Conservation (phyloP, 495 filamentous ascomycete genomes). For the Neurospora sp. region DNA sequence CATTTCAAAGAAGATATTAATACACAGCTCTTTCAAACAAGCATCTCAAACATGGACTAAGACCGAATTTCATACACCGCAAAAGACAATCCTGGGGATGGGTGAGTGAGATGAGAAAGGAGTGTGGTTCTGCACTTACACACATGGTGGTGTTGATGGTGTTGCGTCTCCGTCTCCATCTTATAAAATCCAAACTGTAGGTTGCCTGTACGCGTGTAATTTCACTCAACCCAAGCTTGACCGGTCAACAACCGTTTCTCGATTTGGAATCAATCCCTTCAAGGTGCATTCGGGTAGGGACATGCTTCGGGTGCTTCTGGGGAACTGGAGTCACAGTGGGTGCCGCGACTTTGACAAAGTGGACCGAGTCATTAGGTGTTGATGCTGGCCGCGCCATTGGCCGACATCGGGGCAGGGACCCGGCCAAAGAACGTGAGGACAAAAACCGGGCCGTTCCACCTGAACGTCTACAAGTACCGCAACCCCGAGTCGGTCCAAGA, state of each 20-base stretch:
- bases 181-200: slow-evolving; percentile 4
- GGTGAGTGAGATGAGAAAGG: neutral
- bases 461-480: no score
- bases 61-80: neutral
- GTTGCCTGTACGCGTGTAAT: neutral
- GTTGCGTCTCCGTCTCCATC: slow-evolving; percentile 12
- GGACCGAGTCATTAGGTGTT: neutral
- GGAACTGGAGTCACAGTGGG: neutral
- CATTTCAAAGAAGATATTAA: neutral
- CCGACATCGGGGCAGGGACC: neutral
- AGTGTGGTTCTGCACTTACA: slow-evolving; percentile 13
- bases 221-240: neutral
- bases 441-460: no score
- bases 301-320: neutral
- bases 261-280: neutral
- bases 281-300: neutral
- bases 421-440: neutral
- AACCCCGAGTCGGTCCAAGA: no score
- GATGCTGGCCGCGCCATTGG: neutral
- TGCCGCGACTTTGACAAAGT: neutral
- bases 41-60: neutral
- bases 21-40: neutral
- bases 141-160: neutral
- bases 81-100: neutral
- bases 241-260: neutral